Conservation (phyloP, 495 filamentous ascomycete genomes). For the Cryomyces antarcticus region DNA sequence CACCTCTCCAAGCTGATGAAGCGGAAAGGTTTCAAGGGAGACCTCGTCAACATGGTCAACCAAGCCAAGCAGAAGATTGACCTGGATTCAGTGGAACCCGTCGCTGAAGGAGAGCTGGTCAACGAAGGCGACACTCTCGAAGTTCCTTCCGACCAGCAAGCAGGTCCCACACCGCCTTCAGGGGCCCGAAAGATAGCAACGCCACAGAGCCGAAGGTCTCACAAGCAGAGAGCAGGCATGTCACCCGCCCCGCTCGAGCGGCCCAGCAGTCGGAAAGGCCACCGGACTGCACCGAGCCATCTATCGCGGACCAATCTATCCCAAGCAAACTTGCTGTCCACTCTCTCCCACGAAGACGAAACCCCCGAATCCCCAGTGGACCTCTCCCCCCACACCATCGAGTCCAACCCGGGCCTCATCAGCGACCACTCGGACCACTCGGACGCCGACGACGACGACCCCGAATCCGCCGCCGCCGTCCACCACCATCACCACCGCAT, state of each 20-base stretch:
- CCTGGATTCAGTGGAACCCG: slow-evolving; percentile 26
- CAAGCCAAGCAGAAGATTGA: slow-evolving; percentile 36
- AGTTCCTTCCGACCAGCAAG: slow-evolving; percentile 15
- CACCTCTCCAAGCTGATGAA: slow-evolving; percentile 54
- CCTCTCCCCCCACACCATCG: slow-evolving; percentile 58
- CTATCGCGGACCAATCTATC: no score
- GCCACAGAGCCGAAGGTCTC: neutral
- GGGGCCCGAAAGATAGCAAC: neutral
- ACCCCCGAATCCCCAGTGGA: slow-evolving; percentile 25
- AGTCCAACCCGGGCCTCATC: slow-evolving; percentile 72
- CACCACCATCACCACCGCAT: no score
- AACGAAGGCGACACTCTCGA: no score
- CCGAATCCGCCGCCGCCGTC: no score
- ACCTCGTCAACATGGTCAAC: slow-evolving; percentile 38
- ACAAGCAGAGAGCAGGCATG: neutral
- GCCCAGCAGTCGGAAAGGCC: slow-evolving; percentile 9
- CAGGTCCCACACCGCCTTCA: slow-evolving; percentile 12
- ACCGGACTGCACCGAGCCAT: neutral
- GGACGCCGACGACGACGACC: slow-evolving; percentile 14
- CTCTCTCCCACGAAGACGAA: slow-evolving; percentile 1
- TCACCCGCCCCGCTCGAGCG: slow-evolving; percentile 2
- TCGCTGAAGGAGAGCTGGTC: slow-evolving; percentile 22
- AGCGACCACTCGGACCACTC: slow-evolving; percentile 49
- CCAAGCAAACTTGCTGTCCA: neutral
- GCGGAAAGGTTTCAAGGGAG: slow-evolving; percentile 38